Conservation (phyloP, 2,329 filamentous ascomycete genomes). For the Lachnellula occidentalis region DNA sequence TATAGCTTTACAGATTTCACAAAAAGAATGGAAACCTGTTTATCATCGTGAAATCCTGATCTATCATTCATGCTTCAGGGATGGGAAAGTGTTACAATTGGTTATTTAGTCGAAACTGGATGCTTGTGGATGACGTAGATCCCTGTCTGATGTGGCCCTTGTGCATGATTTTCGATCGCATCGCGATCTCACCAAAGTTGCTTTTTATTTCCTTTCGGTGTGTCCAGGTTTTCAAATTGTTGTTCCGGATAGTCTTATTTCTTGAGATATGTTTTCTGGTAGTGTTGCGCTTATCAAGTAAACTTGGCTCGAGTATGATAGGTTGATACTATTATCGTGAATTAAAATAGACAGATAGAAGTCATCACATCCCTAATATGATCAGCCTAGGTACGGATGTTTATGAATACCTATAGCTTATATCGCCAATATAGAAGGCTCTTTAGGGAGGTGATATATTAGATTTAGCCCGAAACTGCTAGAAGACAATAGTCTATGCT, state of each 20-base stretch:
- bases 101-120: neutral
- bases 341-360: too few species aligned
- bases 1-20: neutral
- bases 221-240: neutral
- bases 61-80: neutral
- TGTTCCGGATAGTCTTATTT: neutral
- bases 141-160: neutral
- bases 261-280: neutral
- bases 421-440: too few species aligned
- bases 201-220: neutral
- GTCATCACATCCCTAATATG: too few species aligned
- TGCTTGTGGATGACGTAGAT: neutral
- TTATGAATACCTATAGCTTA: too few species aligned
- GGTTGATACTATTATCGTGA: too few species aligned
- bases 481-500: too few species aligned
- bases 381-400: too few species aligned
- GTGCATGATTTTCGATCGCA: neutral
- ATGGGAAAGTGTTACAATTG: neutral
- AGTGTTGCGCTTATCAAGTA: neutral
- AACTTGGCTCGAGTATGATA: too few species aligned
- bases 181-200: too few species aligned
- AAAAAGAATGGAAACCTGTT: neutral
- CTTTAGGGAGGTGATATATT: too few species aligned
- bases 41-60: neutral
- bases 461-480: too few species aligned